Conservation (phyloP, 2,329 filamentous ascomycete species). For the Talaromyces sp. region DNA sequence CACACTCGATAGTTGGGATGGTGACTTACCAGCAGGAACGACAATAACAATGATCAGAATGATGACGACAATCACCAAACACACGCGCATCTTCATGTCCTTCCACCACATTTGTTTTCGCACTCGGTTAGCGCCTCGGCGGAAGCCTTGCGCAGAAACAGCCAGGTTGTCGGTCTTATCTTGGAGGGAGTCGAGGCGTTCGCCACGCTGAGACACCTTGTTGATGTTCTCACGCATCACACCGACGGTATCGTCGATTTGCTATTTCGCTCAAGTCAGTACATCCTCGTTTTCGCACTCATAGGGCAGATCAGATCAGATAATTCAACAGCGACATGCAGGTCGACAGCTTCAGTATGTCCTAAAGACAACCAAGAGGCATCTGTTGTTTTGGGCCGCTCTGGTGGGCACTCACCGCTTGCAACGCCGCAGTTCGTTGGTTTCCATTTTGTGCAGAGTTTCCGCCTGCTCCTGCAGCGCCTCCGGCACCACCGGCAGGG, state of each 20-base stretch:
- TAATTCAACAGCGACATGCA: not conserved
- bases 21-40: slow-evolving; percentile 67
- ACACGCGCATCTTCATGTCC: slow-evolving; percentile 99
- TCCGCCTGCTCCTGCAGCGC: slow-evolving; percentile 48
- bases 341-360: not conserved
- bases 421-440: slow-evolving; percentile 66
- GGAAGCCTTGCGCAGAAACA: slow-evolving; percentile 89
- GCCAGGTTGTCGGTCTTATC: slow-evolving; percentile 93
- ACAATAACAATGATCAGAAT: slow-evolving; percentile 91
- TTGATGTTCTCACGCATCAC: slow-evolving; percentile 98
- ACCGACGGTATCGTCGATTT: slow-evolving; percentile 94
- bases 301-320: slow-evolving; percentile 3
- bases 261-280: slow-evolving; percentile 50
- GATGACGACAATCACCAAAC: slow-evolving; percentile 84
- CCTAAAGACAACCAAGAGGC: not conserved
- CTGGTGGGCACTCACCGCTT: slow-evolving; percentile 65
- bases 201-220: slow-evolving; percentile 90
- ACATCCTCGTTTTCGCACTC: not conserved
- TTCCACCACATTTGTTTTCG: slow-evolving; percentile 99
- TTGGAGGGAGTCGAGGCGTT: slow-evolving; percentile 79
- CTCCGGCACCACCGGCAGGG: slow-evolving; percentile 54
- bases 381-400: not conserved
- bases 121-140: slow-evolving; percentile 90
- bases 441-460: slow-evolving; percentile 52
- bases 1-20: not conserved